Evolutionary conservation across 164 flowering plant genomes (phyloP), one percentile per base, ranked within the genome.

Genomic region (Protea cynaroides): DNA sequence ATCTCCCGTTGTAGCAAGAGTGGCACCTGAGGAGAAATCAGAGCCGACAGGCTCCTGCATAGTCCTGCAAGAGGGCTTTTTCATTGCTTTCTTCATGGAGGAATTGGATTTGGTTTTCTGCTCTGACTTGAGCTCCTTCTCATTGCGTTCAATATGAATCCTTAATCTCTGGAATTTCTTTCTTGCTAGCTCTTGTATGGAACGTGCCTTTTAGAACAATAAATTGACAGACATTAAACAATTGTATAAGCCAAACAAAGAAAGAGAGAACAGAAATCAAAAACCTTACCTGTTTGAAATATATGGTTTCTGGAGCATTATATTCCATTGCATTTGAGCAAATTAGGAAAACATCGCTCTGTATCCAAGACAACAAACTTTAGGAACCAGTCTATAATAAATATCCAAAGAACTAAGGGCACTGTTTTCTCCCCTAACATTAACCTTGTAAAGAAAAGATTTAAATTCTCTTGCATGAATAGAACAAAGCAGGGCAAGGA

Each of bases 241-340:
- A 8, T 6, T 59, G 10, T 19, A 9, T 19, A 47, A 29, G 43
- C 8, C 34, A 70, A 52, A 43, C 34, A 21, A 22, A 64, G 1
- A 59, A 3, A 40, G 40, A 47, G 17, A 49, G 19, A 49, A 1
- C 2, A 21, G 64, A 58, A 60, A 5, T 43, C 21, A 50, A 43
- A 53, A 51, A 13, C 40, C 29, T 25, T 78, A 89, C 99, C 95
- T 94, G 99, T 67, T 80, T 94, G 68, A 82, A 64, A 77, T 94
- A 94, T 65, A 94, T 63, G 23, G 99, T 91, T 24, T 89, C 99
- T 29, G 99, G 79, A n/a, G 94, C 76, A 83, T 94, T 94, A 74
- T 94, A 94, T 75, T 81, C 90, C 99, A 91, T 94, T 22, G 99
- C 97, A 77, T 94, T 94, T 51, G 95, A 73, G 79, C 99, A 89